These are phyloP conservation scores for Fusarium miscanthi DNA, from an alignment of 2,329 filamentous ascomycete genomes.

Conservation along the genomic window DNA sequence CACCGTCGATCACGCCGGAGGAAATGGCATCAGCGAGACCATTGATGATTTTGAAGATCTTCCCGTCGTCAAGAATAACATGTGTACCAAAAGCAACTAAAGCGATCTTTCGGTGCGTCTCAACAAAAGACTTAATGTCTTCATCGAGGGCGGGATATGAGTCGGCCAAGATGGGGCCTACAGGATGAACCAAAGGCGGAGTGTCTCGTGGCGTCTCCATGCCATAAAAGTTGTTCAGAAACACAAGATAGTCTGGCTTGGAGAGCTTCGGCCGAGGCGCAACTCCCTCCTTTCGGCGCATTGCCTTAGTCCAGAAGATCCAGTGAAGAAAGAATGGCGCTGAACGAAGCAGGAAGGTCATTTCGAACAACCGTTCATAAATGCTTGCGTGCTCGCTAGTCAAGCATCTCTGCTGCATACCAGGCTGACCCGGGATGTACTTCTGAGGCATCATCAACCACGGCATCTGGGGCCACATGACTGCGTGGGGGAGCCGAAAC, in stretches of 20 bases:
- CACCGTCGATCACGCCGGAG: background rate
- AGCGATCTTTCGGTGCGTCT: background rate
- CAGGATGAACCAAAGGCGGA: slow-evolving; percentile 1
- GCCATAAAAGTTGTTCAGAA: slow-evolving; percentile 7
- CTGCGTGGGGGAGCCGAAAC: background rate
- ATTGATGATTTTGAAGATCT: background rate
- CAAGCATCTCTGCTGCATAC: slow-evolving; percentile 4
- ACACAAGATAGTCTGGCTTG: slow-evolving; percentile 5
- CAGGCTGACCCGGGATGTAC: slow-evolving; percentile 1
- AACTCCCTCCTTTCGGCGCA: background rate
- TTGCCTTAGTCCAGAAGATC: slow-evolving; percentile 1
- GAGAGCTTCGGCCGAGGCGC: background rate
- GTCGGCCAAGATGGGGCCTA: slow-evolving; percentile 1
- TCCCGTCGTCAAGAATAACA: background rate
- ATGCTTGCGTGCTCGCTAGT: slow-evolving; percentile 5
- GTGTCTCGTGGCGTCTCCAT: slow-evolving; percentile 7
- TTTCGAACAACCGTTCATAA: background rate
- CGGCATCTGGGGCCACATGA: slow-evolving; percentile 11
- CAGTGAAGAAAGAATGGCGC: slow-evolving; percentile 2
- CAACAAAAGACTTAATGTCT: background rate
- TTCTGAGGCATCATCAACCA: slow-evolving; percentile 16
- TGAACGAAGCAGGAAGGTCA: background rate
- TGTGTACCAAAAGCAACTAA: slow-evolving; percentile 7
- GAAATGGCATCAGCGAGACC: background rate
- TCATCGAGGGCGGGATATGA: background rate